Evolutionary conservation across 1,284 basidiomycete species (phyloP), one percentile per base, ranked within the genome.

Genomic region (Moesziomyces sp.): DNA sequence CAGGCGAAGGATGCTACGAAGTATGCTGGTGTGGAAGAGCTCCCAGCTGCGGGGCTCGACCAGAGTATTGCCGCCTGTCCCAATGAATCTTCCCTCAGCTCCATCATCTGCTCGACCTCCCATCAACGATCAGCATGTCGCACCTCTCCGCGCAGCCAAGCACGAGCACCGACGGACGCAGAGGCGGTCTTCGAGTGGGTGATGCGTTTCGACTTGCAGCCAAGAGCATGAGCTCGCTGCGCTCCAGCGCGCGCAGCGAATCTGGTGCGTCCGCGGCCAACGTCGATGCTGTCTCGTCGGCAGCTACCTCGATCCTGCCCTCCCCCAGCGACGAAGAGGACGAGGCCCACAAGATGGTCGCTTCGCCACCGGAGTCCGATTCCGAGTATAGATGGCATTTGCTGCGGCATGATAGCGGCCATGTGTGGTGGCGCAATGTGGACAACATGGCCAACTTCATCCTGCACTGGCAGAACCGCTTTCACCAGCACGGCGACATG

Each of bases 371-470:
- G 5, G 16, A 5, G 3, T 65, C 53, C 2, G 33, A 33, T 3
- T 71, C 68, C 1, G 57, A 64, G 10, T 71, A 51, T 10, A 42
- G 28, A 18, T 71, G 68, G 62, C 40, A 59, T 21, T 10, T 19
- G 1, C 47, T 49, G 14, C 47, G 24, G 1, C 19, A 19, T 2
- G 16, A n/a, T 5, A 45, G 5, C 14, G 24, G 44, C 1, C 30
- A 38, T 10, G 16, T 60, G 21, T 73, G 70, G 70, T 73, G 57
- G 56, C 19, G 70, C 10, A 73, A 38, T 14, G 50, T 73, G n/a
- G 70, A 73, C 38, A 40, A 59, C 6, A 73, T 73, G 70, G 64
- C 70, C 9, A 73, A 73, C 47, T 73, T 73, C 16, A 63, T 73
- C 57, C 40, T 67, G 5, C 70, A 73, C 35, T 73, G 70, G 70